Conservation (phyloP, 768 basidiomycete genomes). For the Kwoniella botswanensis region DNA sequence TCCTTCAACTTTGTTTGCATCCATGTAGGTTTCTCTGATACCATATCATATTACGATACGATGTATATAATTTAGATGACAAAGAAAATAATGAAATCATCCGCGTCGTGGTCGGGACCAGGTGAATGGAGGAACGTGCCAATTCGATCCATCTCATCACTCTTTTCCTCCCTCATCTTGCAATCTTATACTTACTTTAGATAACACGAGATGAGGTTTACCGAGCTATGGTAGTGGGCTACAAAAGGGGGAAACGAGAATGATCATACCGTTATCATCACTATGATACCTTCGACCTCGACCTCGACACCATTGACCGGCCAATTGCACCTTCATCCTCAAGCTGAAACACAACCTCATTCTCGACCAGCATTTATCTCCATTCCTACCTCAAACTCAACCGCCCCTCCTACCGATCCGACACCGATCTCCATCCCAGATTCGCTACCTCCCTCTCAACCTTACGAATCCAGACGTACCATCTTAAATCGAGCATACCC, state of each 20-base stretch:
- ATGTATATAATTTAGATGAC: neutral
- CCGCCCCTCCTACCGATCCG: neutral
- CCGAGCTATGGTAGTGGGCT: no score
- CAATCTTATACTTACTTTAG: neutral
- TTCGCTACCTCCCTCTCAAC: neutral
- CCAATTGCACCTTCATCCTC: neutral
- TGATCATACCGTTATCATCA: no score
- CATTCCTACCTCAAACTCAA: neutral
- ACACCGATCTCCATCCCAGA: constrained; percentile 9
- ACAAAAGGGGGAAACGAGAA: no score
- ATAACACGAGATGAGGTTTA: no score
- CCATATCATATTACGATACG: neutral
- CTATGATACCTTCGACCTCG: neutral
- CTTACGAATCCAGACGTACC: neutral
- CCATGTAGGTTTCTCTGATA: neutral
- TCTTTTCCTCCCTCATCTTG: neutral
- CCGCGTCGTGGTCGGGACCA: neutral
- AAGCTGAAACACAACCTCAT: neutral
- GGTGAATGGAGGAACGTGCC: neutral
- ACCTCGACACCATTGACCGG: neutral
- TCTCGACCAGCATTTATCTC: neutral
- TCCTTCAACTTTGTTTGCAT: neutral
- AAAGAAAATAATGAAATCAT: neutral
- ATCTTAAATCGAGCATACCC: constrained; percentile 29
- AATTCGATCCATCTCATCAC: neutral